Percentiles rank a stretch among this genome's conserved stretches.
These are phyloP conservation scores for Crotalaria pallida DNA, from an alignment of 306 rosid species.

Conservation along the genomic window DNA sequence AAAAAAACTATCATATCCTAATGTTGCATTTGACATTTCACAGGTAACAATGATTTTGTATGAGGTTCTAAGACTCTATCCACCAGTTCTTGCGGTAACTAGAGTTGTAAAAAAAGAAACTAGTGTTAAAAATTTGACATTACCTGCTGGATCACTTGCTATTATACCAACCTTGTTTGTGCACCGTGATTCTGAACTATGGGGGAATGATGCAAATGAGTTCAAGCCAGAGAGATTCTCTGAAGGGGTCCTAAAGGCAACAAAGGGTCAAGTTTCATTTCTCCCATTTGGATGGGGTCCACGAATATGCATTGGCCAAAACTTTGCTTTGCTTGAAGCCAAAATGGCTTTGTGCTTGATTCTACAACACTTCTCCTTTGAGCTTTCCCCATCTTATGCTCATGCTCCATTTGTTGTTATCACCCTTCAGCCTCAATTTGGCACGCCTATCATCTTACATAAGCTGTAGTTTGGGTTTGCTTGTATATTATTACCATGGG, in stretches of 20 bases:
- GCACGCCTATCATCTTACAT: conserved; percentile 21
- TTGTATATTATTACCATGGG: background rate
- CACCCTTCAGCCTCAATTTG: conserved; percentile 19
- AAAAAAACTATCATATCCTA: too few relatives aligned
- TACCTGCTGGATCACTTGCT: background rate
- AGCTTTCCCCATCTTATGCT: conserved; percentile 28
- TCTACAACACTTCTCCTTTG: conserved; percentile 23
- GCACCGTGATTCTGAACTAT: conserved; percentile 14
- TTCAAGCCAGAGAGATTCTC: conserved; percentile 28
- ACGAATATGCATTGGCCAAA: conserved; percentile 20
- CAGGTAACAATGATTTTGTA: conserved; percentile 40
- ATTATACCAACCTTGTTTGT: background rate
- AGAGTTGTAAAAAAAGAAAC: background rate
- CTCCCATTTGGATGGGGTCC: conserved; percentile 26
- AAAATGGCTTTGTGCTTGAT: conserved; percentile 32
- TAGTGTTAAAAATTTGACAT: background rate
- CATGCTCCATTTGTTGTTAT: conserved; percentile 10
- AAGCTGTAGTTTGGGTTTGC: background rate
- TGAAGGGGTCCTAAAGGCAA: conserved; percentile 24
- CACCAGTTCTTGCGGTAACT: background rate
- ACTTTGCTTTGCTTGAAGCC: conserved; percentile 20
- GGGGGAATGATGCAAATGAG: conserved; percentile 17
- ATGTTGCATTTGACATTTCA: background rate
- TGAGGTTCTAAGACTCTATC: conserved; percentile 42
- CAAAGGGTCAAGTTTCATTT: background rate